These are phyloP conservation scores for Patellifolia procumbens DNA, from an alignment of 179 eudicot species.

Conservation along the genomic window DNA sequence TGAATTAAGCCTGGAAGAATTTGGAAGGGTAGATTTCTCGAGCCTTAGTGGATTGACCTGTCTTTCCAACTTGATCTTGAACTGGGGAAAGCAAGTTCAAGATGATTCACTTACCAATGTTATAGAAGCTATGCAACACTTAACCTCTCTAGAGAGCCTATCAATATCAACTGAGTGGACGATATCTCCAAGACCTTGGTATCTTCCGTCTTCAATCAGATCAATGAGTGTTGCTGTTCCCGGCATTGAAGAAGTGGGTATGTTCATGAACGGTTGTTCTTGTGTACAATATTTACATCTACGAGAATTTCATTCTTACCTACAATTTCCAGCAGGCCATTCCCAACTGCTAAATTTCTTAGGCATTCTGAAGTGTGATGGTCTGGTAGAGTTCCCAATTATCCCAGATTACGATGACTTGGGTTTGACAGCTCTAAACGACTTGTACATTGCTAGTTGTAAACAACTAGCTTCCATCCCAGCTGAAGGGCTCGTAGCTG, in stretches of 20 bases:
- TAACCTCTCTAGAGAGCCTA: too few species aligned
- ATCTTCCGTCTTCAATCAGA: neutral
- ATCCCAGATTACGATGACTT: neutral
- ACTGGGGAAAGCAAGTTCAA: too few species aligned
- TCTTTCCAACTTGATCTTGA: neutral
- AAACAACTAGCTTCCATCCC: neutral
- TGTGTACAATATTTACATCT: too few species aligned
- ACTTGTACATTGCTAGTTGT: neutral
- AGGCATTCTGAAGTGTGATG: too few species aligned
- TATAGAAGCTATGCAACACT: neutral
- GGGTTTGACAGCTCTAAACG: neutral
- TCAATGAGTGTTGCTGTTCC: neutral
- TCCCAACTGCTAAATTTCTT: too few species aligned
- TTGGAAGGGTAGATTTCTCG: neutral
- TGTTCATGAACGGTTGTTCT: too few species aligned
- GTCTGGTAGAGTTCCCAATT: too few species aligned
- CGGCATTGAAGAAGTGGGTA: too few species aligned
- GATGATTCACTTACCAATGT: neutral
- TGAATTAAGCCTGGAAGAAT: neutral
- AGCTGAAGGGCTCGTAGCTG: neutral
- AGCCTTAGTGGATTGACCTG: neutral
- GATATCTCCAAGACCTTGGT: neutral
- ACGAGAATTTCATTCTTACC: too few species aligned
- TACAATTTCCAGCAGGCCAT: too few species aligned
- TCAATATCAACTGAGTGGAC: too few species aligned